phyloP scores from a whole-genome alignment of 495 filamentous ascomycete species.

The Mytilinidion resinicola region DNA sequence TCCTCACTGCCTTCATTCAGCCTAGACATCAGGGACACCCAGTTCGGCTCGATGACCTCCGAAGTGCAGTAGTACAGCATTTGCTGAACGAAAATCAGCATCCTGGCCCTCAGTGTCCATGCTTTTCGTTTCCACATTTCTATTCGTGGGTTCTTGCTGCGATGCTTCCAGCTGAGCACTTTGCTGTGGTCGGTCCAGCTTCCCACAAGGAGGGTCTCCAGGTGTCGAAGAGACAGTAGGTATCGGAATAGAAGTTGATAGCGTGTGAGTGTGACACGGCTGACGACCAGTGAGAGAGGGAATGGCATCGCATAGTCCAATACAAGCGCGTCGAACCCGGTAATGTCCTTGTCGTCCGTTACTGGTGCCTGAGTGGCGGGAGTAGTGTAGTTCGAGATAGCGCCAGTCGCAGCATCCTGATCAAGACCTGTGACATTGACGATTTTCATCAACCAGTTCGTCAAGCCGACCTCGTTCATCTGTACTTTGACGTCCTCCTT shows the following conservation, averaged over 20 bases:
- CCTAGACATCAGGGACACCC: constrained; percentile 82
- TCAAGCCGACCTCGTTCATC: constrained; percentile 91
- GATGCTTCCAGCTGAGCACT: constrained; percentile 75
- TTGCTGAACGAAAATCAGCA: constrained; percentile 96
- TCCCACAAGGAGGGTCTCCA: constrained; percentile 74
- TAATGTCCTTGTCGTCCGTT: constrained; percentile 71
- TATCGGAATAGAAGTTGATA: constrained; percentile 97
- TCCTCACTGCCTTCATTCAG: constrained; percentile 48
- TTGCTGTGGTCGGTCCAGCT: constrained; percentile 89
- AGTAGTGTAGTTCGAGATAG: constrained; percentile 47
- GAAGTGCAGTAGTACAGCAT: constrained; percentile 92
- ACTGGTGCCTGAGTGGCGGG: constrained; percentile 49
- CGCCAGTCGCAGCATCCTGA: constrained; percentile 57
- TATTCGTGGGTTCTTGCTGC: constrained; percentile 61
- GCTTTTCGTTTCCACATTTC: constrained; percentile 91
- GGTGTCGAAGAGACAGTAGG: constrained; percentile 76
- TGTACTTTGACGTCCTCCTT: constrained; percentile 96
- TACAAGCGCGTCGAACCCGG: constrained; percentile 84
- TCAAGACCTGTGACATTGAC: constrained; percentile 93
- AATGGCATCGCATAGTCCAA: constrained; percentile 94
- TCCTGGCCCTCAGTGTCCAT: constrained; percentile 85
- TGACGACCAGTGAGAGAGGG: constrained; percentile 93
- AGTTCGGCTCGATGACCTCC: constrained; percentile 97
- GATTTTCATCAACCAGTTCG: constrained; percentile 88
- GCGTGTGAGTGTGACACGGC: constrained; percentile 87